These are phyloP conservation scores for Podila verticillata DNA, from an alignment of 192 early-diverging fungal genomes.

Conservation along the genomic window DNA sequence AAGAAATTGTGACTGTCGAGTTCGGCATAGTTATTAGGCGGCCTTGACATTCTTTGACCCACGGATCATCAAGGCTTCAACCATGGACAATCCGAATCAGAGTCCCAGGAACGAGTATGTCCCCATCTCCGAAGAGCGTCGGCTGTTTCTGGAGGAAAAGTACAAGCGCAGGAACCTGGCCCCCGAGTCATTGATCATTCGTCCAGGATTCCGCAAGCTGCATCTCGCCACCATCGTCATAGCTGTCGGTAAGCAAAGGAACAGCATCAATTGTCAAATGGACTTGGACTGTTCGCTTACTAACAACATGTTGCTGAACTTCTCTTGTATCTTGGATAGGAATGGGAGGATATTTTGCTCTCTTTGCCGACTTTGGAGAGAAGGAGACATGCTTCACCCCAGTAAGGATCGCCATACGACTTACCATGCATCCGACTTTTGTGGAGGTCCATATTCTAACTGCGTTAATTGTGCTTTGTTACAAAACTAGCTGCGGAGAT, in stretches of 20 bases:
- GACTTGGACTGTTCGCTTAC: not conserved
- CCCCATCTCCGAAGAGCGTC: constrained; percentile 33
- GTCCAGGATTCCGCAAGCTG: constrained; percentile 29
- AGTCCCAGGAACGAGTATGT: constrained; percentile 30
- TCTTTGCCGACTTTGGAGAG: constrained; percentile 47
- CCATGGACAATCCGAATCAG: constrained; percentile 43
- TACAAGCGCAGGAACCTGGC: constrained; percentile 45
- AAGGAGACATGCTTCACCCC: constrained; percentile 46
- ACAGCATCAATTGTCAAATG: not conserved
- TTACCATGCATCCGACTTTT: not conserved
- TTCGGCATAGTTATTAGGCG: not conserved
- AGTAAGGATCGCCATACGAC: constrained; percentile 6
- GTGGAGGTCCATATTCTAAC: not conserved
- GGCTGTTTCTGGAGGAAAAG: constrained; percentile 40
- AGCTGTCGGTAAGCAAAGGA: constrained; percentile 27
- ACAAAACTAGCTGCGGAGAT: constrained; percentile 23
- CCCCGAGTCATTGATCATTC: constrained; percentile 38
- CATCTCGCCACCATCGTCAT: constrained; percentile 42
- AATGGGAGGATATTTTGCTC: constrained; percentile 38
- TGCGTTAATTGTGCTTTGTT: not conserved
- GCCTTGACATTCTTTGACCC: not conserved
- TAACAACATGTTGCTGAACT: not conserved
- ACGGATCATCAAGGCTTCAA: not conserved
- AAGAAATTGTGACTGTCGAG: no score
- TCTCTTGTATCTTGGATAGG: constrained; percentile 5